Base-by-base conservation (phyloP, 2,329 filamentous ascomycete genomes). In the Xylariaceae sp. region DNA sequence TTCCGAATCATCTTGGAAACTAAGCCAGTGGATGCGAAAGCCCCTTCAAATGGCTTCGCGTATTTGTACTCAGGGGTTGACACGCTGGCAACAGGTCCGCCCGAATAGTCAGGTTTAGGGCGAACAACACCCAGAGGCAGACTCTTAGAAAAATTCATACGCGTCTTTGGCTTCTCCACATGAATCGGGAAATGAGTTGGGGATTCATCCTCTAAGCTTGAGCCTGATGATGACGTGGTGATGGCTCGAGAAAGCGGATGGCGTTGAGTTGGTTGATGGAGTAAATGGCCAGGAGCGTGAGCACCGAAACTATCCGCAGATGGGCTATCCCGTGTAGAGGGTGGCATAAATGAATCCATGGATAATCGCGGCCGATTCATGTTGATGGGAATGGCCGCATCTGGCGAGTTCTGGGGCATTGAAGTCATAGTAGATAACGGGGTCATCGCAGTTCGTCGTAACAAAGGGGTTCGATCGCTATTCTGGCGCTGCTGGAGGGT, bases 1-100 rank as follows among this genome's bases (percentile, higher is more conserved):
- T 89, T 86, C 53, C 89, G 86, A 66, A 94, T 95, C 70, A 95
- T 89, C 74, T 99, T 99, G 10, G 94, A 96, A 50, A 99, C 87
- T 26, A 99, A 76, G 1, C 92, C 92, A 0, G 94, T 97, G 1
- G 94, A 97, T 77, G 90, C 91, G 72, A 96, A 96, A 6, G 91
- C 91, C 39, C 88, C 85, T 30, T 88, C 86, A 52, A 88, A 80
- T 19, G 92, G 87, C 66, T 86, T 90, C 7, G 84, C 87, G 47
- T 83, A 77, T 70, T 89, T 92, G 72, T 88, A 94, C 50, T 86
- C 80, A 0, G 89, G 89, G 0, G 89, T 95, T 30, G 86, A 85
- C 61, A 89, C 85, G 44, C 65, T 66, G n/a, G 43, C 62, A 6
- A 46, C 32, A 26, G 56, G 55, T 10, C 58, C 50, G 16, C 43